Evolutionary conservation across 495 filamentous ascomycete genomes (phyloP).

Genomic region (Jackrogersella multiformis): DNA sequence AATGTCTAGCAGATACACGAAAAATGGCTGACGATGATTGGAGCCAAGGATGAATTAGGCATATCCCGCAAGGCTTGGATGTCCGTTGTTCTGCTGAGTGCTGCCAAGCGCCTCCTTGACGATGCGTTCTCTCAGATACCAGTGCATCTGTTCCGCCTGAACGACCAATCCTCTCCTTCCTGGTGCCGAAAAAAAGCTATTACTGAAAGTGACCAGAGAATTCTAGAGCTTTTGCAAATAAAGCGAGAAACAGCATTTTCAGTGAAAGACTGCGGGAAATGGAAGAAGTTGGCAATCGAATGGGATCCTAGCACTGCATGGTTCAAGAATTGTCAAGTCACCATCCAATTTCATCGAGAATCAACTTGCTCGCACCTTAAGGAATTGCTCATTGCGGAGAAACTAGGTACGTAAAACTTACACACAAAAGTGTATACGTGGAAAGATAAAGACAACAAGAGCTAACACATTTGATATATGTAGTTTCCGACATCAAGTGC

Average conservation of each 20-base stretch:
- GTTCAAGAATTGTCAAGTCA: not conserved
- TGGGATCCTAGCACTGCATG: not conserved
- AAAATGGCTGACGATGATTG: slow-evolving; percentile 25
- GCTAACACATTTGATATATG: not conserved
- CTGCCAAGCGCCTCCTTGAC: slow-evolving; percentile 10
- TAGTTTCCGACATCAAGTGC: not conserved
- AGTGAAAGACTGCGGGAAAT: not conserved
- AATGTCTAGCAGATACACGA: slow-evolving; percentile 23
- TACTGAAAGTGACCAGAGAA: slow-evolving; percentile 2
- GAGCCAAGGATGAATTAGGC: slow-evolving; percentile 10
- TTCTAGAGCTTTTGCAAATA: not conserved
- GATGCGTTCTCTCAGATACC: slow-evolving; percentile 9
- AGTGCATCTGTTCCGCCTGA: not conserved
- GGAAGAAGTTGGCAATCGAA: not conserved
- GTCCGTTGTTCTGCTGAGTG: slow-evolving; percentile 2
- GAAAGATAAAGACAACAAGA: not conserved
- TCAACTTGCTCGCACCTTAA: not conserved
- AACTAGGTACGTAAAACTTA: not conserved
- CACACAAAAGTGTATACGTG: not conserved
- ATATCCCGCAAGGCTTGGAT: not conserved
- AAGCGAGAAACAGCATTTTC: not conserved
- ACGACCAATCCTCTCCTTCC: not conserved
- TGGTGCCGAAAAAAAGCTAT: not conserved
- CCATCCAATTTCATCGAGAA: not conserved
- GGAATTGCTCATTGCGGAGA: not conserved